These are phyloP conservation scores for Syncephalastrum monosporum DNA, from an alignment of 371 early-diverging fungal species.

Conservation along the genomic window DNA sequence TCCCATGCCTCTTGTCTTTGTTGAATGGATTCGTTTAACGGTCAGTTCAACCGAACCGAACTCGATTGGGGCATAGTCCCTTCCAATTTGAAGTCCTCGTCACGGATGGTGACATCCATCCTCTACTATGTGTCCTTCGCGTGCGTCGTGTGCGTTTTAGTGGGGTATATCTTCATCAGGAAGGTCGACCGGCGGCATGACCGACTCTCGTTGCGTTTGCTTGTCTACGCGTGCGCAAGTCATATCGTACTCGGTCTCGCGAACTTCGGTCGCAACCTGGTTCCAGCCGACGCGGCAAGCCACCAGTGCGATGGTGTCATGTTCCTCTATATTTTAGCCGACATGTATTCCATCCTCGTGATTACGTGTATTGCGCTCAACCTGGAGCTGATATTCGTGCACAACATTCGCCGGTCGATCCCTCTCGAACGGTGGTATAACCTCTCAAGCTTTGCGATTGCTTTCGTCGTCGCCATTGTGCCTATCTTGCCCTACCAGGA, in stretches of 20 bases:
- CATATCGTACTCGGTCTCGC: constrained; percentile 11
- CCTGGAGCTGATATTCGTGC: constrained; percentile 13
- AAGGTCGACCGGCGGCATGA: constrained; percentile 6
- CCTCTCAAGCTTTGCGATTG: not conserved
- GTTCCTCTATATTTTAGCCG: constrained; percentile 15
- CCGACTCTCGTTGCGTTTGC: constrained; percentile 17
- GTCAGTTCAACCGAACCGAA: too few relatives aligned
- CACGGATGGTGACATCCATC: not conserved
- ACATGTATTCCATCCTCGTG: constrained; percentile 5
- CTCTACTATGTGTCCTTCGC: constrained; percentile 14
- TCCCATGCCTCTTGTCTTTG: too few relatives aligned
- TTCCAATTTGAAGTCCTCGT: too few relatives aligned
- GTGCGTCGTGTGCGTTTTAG: not conserved
- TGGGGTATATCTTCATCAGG: constrained; percentile 15
- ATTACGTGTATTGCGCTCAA: constrained; percentile 21
- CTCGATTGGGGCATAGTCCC: too few relatives aligned
- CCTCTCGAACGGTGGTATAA: constrained; percentile 12
- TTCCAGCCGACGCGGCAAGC: too few relatives aligned
- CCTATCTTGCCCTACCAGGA: constrained; percentile 7
- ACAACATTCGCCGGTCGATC: not conserved
- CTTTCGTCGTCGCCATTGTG: constrained; percentile 8
- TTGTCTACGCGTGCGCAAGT: constrained; percentile 9
- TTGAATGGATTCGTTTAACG: too few relatives aligned
- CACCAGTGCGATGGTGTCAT: constrained; percentile 13
- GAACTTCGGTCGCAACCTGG: not conserved